These are phyloP conservation scores for Bondarzewia mesenterica DNA, from an alignment of 1,284 basidiomycete genomes.

Conservation along the genomic window DNA sequence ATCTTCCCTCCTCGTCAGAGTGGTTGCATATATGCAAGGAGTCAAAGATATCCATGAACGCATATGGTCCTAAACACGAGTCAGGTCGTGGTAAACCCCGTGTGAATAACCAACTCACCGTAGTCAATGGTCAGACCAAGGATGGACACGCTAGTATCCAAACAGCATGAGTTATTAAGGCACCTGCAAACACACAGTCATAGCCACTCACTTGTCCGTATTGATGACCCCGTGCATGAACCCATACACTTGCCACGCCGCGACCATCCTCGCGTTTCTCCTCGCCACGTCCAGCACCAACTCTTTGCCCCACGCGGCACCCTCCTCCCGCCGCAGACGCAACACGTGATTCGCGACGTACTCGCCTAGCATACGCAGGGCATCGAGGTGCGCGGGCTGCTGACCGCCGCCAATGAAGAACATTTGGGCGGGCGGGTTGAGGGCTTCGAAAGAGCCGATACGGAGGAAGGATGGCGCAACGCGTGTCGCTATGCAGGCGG, in stretches of 20 bases:
- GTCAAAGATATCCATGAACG: slow-evolving; percentile 93
- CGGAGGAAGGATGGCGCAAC: slow-evolving; percentile 88
- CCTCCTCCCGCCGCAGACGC: slow-evolving; percentile 24
- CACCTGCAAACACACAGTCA: too few relatives aligned
- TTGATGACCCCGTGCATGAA: slow-evolving; percentile 97
- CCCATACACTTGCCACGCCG: slow-evolving; percentile 89
- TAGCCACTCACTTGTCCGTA: slow-evolving; percentile 78
- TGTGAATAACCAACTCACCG: slow-evolving; percentile 29
- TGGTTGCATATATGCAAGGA: slow-evolving; percentile 89
- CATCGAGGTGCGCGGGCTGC: slow-evolving; percentile 70
- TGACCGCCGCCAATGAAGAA: slow-evolving; percentile 70
- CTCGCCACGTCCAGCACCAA: slow-evolving; percentile 73
- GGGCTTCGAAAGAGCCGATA: slow-evolving; percentile 86
- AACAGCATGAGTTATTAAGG: not conserved
- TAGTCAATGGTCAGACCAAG: slow-evolving; percentile 93
- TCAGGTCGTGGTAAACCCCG: not conserved
- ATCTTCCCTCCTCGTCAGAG: slow-evolving; percentile 79
- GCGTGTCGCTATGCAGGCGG: slow-evolving; percentile 76
- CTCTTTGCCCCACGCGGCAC: slow-evolving; percentile 54
- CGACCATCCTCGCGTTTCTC: slow-evolving; percentile 87
- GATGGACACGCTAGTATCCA: slow-evolving; percentile 57
- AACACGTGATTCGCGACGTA: slow-evolving; percentile 63
- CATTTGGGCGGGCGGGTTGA: slow-evolving; percentile 64
- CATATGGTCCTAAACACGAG: slow-evolving; percentile 67
- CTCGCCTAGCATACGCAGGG: slow-evolving; percentile 62